Percentiles rank a stretch among this genome's conserved stretches.
Conservation (phyloP, 495 filamentous ascomycete genomes). For the Penicillium psychrofluorescens region DNA sequence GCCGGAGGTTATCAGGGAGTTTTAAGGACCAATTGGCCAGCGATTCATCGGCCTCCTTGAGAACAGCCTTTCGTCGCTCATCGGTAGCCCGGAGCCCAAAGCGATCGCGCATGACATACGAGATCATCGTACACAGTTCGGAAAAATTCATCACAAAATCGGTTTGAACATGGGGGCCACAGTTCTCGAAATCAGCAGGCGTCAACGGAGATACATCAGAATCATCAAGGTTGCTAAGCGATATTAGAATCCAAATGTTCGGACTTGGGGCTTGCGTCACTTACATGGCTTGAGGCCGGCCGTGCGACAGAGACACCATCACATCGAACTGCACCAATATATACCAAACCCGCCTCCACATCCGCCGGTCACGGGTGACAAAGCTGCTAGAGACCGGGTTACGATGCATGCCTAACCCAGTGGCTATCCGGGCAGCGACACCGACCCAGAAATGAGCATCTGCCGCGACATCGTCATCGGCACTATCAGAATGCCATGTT, state of each 20-base stretch:
- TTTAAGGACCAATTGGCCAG: slow-evolving; percentile 40
- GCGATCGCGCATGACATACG: slow-evolving; percentile 35
- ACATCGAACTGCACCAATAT: slow-evolving; percentile 44
- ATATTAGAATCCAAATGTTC: too few species aligned
- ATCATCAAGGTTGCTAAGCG: slow-evolving; percentile 36
- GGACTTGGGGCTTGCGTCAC: neutral
- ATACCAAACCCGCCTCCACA: slow-evolving; percentile 43
- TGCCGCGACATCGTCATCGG: slow-evolving; percentile 41
- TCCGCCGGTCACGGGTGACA: slow-evolving; percentile 33
- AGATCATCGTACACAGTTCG: slow-evolving; percentile 40
- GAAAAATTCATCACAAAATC: slow-evolving; percentile 41
- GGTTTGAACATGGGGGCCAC: slow-evolving; percentile 31
- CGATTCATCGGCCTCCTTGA: slow-evolving; percentile 38
- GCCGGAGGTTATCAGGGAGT: slow-evolving; percentile 35
- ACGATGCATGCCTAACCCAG: slow-evolving; percentile 43
- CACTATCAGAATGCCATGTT: slow-evolving; percentile 41
- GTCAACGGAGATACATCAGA: slow-evolving; percentile 39
- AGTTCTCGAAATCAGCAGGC: slow-evolving; percentile 40
- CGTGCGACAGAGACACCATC: slow-evolving; percentile 41
- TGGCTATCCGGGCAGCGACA: slow-evolving; percentile 40
- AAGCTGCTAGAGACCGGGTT: slow-evolving; percentile 39
- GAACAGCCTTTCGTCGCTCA: slow-evolving; percentile 35
- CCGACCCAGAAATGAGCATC: slow-evolving; percentile 46
- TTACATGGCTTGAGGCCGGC: slow-evolving; percentile 43
- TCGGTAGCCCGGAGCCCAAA: slow-evolving; percentile 32